A percentile compares a stretch with the other conserved stretches of the same genome.
Conservation (phyloP, 164 flowering plant genomes). For the Houttuynia cordata region DNA sequence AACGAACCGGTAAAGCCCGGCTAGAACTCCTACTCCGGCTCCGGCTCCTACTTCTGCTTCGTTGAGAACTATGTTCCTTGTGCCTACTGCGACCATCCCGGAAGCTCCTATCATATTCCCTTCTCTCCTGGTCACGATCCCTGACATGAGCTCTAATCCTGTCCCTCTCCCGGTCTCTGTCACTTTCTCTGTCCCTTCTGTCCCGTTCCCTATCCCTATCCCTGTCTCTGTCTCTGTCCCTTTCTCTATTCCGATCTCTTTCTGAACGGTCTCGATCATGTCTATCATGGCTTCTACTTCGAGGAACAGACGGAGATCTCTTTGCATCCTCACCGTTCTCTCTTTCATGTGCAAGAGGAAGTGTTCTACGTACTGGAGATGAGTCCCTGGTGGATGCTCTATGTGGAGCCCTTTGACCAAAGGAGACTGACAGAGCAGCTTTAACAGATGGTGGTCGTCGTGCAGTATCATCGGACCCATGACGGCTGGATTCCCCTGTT, state of each 20-base stretch:
- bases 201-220: slow-evolving; percentile 24
- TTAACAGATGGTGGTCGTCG: slow-evolving; percentile 98
- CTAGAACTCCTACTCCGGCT: slow-evolving; percentile 51
- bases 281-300: slow-evolving; percentile 1
- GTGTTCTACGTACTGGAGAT: slow-evolving; percentile 85
- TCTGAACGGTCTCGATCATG: slow-evolving; percentile 6
- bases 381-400: slow-evolving; percentile 97
- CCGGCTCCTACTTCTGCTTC: slow-evolving; percentile 41
- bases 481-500: slow-evolving; percentile 73
- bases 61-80: slow-evolving; percentile 24
- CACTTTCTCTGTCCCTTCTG: slow-evolving; percentile 16
- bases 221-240: slow-evolving; percentile 18
- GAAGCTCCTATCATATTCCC: slow-evolving; percentile 34
- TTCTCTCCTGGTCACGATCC: slow-evolving; percentile 23
- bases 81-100: slow-evolving; percentile 22
- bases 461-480: slow-evolving; percentile 92
- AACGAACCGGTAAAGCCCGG: slow-evolving; percentile 19
- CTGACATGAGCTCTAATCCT: slow-evolving; percentile 4
- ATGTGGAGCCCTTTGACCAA: slow-evolving; percentile 99
- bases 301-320: slow-evolving; percentile 41
- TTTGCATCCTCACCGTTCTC: slow-evolving; percentile 29
- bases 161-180: slow-evolving; percentile 11
- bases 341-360: slow-evolving; percentile 42
- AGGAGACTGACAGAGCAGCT: slow-evolving; percentile 98
- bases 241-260: slow-evolving; percentile 9